Percentiles rank a stretch among this genome's conserved stretches.
These are phyloP conservation scores for Rostrohypoxylon terebratum DNA, from an alignment of 495 filamentous ascomycete genomes.

Conservation along the genomic window DNA sequence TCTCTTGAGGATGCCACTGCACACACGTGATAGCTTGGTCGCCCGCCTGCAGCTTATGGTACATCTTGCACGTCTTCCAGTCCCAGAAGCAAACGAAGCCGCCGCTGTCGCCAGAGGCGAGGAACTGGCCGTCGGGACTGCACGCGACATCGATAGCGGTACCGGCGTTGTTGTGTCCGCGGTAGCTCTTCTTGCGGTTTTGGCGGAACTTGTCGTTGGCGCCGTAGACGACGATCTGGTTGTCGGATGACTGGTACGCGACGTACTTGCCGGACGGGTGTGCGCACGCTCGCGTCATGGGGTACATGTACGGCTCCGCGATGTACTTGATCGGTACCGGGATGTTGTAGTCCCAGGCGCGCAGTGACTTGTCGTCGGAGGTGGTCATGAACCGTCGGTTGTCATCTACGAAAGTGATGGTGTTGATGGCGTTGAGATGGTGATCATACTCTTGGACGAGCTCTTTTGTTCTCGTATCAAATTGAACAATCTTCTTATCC, in stretches of 20 bases:
- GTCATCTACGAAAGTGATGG: slow-evolving; percentile 94
- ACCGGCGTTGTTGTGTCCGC: slow-evolving; percentile 94
- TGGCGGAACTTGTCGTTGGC: slow-evolving; percentile 94
- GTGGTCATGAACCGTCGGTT: slow-evolving; percentile 97
- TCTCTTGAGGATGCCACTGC: slow-evolving; percentile 96
- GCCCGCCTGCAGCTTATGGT: slow-evolving; percentile 88
- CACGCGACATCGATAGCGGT: slow-evolving; percentile 91
- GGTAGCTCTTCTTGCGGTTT: slow-evolving; percentile 95
- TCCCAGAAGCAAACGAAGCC: slow-evolving; percentile 98
- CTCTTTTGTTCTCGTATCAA: slow-evolving; percentile 83
- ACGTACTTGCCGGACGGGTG: slow-evolving; percentile 94
- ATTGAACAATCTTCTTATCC: slow-evolving; percentile 99
- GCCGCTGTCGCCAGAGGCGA: slow-evolving; percentile 83
- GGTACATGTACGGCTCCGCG: slow-evolving; percentile 97
- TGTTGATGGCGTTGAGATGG: slow-evolving; percentile 97
- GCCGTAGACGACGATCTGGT: slow-evolving; percentile 96
- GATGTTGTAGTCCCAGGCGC: slow-evolving; percentile 98
- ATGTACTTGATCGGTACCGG: slow-evolving; percentile 85
- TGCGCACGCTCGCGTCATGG: slow-evolving; percentile 80
- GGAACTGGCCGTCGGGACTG: slow-evolving; percentile 90
- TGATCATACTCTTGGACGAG: slow-evolving; percentile 98
- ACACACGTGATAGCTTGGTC: slow-evolving; percentile 82
- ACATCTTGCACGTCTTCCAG: slow-evolving; percentile 99
- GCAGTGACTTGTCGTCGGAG: slow-evolving; percentile 93
- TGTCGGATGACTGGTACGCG: slow-evolving; percentile 91